These are phyloP conservation scores for Hysterium pulicare DNA, from an alignment of 2,329 filamentous ascomycete genomes.

Conservation along the genomic window DNA sequence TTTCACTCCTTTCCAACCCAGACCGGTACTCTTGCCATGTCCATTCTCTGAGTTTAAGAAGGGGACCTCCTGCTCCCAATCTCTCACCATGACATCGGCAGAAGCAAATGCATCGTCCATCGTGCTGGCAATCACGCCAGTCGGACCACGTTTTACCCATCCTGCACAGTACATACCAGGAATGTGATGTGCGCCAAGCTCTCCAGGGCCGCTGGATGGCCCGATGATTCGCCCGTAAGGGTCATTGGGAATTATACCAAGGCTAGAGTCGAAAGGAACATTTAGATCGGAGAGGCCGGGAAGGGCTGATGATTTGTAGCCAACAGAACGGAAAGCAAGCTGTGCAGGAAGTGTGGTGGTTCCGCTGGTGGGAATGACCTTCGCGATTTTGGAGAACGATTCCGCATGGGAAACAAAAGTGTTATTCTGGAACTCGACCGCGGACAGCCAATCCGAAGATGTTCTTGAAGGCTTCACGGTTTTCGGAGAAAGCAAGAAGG, in stretches of 20 bases:
- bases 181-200: constrained; percentile 48
- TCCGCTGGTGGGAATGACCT: constrained; percentile 41
- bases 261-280: constrained; percentile 71
- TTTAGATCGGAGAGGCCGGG: constrained; percentile 70
- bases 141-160: constrained; percentile 94
- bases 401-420: constrained; percentile 35
- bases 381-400: constrained; percentile 52
- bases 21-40: constrained; percentile 38
- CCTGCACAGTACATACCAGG: constrained; percentile 87
- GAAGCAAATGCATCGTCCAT: constrained; percentile 94
- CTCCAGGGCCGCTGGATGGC: constrained; percentile 26
- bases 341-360: constrained; percentile 60
- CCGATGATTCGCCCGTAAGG: constrained; percentile 67
- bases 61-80: constrained; percentile 58
- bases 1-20: constrained; percentile 76
- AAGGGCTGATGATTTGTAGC: constrained; percentile 80
- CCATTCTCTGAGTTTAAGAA: constrained; percentile 48
- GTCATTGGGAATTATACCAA: constrained; percentile 81
- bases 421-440: constrained; percentile 63
- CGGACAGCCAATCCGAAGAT: constrained; percentile 53
- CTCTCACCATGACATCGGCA: constrained; percentile 76
- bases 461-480: constrained; percentile 57
- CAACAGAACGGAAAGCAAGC: constrained; percentile 87
- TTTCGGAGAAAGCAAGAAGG: constrained; percentile 78
- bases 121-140: constrained; percentile 91